Percentiles rank a stretch among this genome's conserved stretches.
phyloP scores from a whole-genome alignment of 2,329 filamentous ascomycete species.

The Aspergillus glaucus region DNA sequence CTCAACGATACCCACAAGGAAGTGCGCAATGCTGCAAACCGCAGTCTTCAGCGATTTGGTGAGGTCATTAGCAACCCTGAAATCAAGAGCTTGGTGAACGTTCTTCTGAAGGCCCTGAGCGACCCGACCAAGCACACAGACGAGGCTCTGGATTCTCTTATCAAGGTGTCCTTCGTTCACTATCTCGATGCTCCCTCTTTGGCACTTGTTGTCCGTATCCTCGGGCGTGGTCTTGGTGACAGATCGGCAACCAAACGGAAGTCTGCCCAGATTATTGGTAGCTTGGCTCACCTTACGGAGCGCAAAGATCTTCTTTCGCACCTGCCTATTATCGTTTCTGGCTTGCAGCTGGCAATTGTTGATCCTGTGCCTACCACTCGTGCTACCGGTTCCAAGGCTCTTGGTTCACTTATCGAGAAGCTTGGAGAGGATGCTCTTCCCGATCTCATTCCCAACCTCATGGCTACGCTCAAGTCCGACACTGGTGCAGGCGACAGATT shows the following conservation, averaged over 20 bases:
- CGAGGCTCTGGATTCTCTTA: slow-evolving; percentile 83
- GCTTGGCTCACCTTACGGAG: slow-evolving; percentile 92
- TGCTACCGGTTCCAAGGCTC: slow-evolving; percentile 89
- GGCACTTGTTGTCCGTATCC: slow-evolving; percentile 87
- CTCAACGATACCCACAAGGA: slow-evolving; percentile 98
- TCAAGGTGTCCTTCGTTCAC: slow-evolving; percentile 97
- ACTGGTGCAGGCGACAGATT: slow-evolving; percentile 93
- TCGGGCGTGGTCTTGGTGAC: slow-evolving; percentile 86
- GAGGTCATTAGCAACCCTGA: slow-evolving; percentile 98
- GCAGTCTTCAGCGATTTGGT: slow-evolving; percentile 93
- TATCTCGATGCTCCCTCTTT: slow-evolving; percentile 97
- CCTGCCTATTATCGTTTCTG: slow-evolving; percentile 84
- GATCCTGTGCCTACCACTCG: slow-evolving; percentile 95
- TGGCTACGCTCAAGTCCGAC: slow-evolving; percentile 96
- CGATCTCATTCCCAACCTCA: slow-evolving; percentile 93
- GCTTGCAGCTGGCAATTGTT: slow-evolving; percentile 79
- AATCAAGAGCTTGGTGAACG: slow-evolving; percentile 83
- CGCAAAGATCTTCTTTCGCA: slow-evolving; percentile 89
- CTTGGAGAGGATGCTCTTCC: slow-evolving; percentile 93
- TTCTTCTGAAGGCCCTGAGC: slow-evolving; percentile 91
- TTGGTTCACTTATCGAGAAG: slow-evolving; percentile 96
- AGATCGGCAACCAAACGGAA: slow-evolving; percentile 94
- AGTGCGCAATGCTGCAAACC: slow-evolving; percentile 83
- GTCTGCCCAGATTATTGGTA: slow-evolving; percentile 94
- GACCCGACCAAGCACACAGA: slow-evolving; percentile 97